Percentiles rank a stretch among this genome's conserved stretches.
These are phyloP conservation scores for Cladosporium sp. DNA, from an alignment of 2,329 filamentous ascomycete genomes.

Conservation along the genomic window DNA sequence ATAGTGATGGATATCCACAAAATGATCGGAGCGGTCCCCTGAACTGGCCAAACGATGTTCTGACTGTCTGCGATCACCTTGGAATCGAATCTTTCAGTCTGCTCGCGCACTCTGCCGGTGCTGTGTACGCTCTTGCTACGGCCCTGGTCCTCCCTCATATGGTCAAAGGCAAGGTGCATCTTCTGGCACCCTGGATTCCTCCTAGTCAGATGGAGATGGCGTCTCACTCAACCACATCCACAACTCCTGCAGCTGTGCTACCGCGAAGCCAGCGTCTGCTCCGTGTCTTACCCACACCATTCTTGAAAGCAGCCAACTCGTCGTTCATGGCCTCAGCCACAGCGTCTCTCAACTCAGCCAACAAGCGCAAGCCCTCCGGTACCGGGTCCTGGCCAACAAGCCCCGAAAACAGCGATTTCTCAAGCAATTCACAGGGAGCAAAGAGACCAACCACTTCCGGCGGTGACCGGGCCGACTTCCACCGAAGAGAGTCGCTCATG, in stretches of 20 bases:
- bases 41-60: slow-evolving; percentile 91
- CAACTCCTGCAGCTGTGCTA: slow-evolving; percentile 77
- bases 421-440: slow-evolving; percentile 9
- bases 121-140: slow-evolving; percentile 95
- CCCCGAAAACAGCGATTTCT: slow-evolving; percentile 15
- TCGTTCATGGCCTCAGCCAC: slow-evolving; percentile 83
- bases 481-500: slow-evolving; percentile 45
- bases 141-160: slow-evolving; percentile 94
- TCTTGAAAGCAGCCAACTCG: slow-evolving; percentile 91
- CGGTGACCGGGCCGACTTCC: slow-evolving; percentile 26
- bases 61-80: slow-evolving; percentile 85
- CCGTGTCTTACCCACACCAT: slow-evolving; percentile 80
- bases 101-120: slow-evolving; percentile 90
- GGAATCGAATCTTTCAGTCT: slow-evolving; percentile 96
- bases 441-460: slow-evolving; percentile 18
- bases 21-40: slow-evolving; percentile 74
- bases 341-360: slow-evolving; percentile 28
- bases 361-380: slow-evolving; percentile 20
- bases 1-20: slow-evolving; percentile 80
- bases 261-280: slow-evolving; percentile 90
- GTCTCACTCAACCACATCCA: slow-evolving; percentile 33
- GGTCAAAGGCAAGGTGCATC: slow-evolving; percentile 88
- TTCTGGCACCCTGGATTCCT: slow-evolving; percentile 95
- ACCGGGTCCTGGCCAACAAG: slow-evolving; percentile 14
- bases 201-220: slow-evolving; percentile 87